A percentile compares a stretch with the other conserved stretches of the same genome.
phyloP scores from a whole-genome alignment of 257 asterid genomes.

The Leptodermis oblonga region DNA sequence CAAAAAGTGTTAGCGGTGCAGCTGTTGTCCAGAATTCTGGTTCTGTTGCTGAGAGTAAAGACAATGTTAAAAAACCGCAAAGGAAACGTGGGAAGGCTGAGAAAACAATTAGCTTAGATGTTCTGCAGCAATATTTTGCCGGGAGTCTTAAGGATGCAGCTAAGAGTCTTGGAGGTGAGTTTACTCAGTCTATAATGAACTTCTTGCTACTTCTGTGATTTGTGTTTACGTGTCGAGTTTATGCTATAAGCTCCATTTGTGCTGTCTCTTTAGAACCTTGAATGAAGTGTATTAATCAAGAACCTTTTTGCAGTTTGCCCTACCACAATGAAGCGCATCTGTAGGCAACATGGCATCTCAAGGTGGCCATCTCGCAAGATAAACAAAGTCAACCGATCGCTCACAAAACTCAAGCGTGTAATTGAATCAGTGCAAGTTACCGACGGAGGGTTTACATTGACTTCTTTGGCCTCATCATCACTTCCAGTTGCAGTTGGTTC shows the following conservation, averaged over 20 bases:
- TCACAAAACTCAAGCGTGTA: constrained; percentile 70
- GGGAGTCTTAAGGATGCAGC: constrained; percentile 97
- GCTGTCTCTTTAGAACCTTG: not conserved
- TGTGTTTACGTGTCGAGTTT: constrained; percentile 2
- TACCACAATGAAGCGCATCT: constrained; percentile 90
- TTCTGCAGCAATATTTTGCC: constrained; percentile 80
- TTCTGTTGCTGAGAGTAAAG: constrained; percentile 36
- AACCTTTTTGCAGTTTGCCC: constrained; percentile 67
- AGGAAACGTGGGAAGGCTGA: constrained; percentile 89
- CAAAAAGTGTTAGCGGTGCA: constrained; percentile 30
- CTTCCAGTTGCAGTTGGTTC: constrained; percentile 67
- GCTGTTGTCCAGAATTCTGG: constrained; percentile 36
- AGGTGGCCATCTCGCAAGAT: constrained; percentile 98
- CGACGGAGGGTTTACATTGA: constrained; percentile 67
- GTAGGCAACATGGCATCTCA: constrained; percentile 91
- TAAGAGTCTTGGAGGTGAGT: constrained; percentile 86
- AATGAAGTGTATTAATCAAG: constrained; percentile 10
- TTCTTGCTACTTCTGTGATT: not conserved
- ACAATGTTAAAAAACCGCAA: constrained; percentile 55
- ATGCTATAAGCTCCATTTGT: not conserved
- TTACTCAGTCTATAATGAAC: constrained; percentile 1
- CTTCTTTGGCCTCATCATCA: constrained; percentile 55
- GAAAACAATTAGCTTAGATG: constrained; percentile 85
- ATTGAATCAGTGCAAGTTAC: constrained; percentile 91
- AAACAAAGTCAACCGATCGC: constrained; percentile 88